Conservation (phyloP, 2,329 filamentous ascomycete species). For the Harringtonia lauricola region DNA sequence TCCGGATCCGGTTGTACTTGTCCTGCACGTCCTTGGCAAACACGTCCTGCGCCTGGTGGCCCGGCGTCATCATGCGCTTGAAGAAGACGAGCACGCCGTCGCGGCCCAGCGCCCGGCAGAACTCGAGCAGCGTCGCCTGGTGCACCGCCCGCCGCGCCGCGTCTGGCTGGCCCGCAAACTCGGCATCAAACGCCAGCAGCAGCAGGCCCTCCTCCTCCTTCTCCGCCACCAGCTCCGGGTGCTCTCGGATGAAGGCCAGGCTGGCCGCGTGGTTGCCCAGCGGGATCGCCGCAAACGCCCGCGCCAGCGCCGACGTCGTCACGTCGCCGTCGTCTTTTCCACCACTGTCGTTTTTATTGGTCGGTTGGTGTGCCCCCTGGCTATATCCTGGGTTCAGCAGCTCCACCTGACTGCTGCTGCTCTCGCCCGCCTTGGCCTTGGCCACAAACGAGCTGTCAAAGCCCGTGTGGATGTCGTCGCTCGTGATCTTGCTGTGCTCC, state of each 20-base stretch:
- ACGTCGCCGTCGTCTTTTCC: constrained; percentile 61
- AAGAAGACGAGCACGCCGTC: constrained; percentile 92
- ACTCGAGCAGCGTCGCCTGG: constrained; percentile 84
- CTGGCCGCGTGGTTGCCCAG: constrained; percentile 61
- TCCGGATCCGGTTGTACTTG: constrained; percentile 75
- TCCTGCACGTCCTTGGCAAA: constrained; percentile 89
- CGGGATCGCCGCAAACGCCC: constrained; percentile 70
- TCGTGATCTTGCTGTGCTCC: constrained; percentile 85
- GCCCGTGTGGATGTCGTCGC: constrained; percentile 75
- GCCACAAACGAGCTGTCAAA: constrained; percentile 80
- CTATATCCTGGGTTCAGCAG: constrained; percentile 59
- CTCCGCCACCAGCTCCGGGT: constrained; percentile 67
- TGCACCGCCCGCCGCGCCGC: constrained; percentile 80
- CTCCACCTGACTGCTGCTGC: constrained; percentile 48
- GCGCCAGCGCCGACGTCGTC: constrained; percentile 66
- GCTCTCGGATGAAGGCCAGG: constrained; percentile 64
- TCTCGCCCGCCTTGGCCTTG: constrained; percentile 36
- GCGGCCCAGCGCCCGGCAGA: constrained; percentile 79
- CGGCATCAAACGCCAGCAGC: constrained; percentile 82
- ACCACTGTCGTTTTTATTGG: constrained; percentile 25
- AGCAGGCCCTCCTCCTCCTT: constrained; percentile 64
- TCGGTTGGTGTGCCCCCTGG: constrained; percentile 14
- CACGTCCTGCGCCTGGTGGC: constrained; percentile 80
- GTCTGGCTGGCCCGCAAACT: constrained; percentile 66
- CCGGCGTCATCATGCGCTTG: constrained; percentile 82